Percentiles rank a stretch among this genome's conserved stretches.
Conservation (phyloP, 2,329 filamentous ascomycete genomes). For the Immersiporthe knoxdaviesiana region DNA sequence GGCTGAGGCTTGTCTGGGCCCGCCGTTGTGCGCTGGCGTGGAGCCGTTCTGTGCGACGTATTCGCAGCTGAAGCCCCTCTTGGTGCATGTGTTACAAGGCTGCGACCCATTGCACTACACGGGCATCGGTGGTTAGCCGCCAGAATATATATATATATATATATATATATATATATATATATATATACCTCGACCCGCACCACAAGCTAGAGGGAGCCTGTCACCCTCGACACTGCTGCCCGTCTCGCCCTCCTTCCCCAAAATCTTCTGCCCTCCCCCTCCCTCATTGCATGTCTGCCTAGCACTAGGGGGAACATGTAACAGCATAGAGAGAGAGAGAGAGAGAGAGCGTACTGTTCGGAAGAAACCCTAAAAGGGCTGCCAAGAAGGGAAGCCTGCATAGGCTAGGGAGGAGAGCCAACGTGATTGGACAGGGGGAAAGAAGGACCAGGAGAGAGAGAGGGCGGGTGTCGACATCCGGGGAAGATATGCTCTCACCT, state of each 20-base stretch:
- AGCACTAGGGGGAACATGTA: neutral
- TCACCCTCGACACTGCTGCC: neutral
- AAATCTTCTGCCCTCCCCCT: too few relatives aligned
- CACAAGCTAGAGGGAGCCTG: too few relatives aligned
- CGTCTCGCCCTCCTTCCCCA: neutral
- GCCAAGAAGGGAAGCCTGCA: neutral
- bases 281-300: neutral
- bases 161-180: too few relatives aligned
- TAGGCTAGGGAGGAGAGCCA: neutral
- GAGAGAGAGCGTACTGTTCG: neutral
- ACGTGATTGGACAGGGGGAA: neutral
- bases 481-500: conserved; percentile 49
- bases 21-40: conserved; percentile 30
- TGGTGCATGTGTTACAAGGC: conserved; percentile 62
- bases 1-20: conserved; percentile 38
- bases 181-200: too few relatives aligned
- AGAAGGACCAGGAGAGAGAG: neutral
- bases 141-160: too few relatives aligned
- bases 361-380: neutral
- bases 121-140: conserved; percentile 23
- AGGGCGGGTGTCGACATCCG: neutral
- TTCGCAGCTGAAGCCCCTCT: conserved; percentile 51
- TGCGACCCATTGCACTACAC: conserved; percentile 61
- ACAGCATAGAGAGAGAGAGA: neutral
- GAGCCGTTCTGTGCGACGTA: conserved; percentile 42